Conservation (phyloP, 345 rosid genomes). For the Dovyalis caffra region DNA sequence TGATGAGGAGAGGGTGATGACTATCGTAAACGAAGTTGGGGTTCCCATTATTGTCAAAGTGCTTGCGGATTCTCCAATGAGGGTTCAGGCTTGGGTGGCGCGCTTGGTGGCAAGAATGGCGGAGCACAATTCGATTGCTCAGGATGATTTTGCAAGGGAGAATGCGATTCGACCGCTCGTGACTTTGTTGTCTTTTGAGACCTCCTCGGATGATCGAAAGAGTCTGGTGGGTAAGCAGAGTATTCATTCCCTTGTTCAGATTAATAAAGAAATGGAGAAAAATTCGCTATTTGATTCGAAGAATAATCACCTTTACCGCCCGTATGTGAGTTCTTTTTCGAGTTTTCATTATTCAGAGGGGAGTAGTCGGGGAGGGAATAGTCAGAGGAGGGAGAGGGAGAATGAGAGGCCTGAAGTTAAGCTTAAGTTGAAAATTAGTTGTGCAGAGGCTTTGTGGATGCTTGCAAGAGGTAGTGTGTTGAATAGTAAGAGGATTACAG, state of each 20-base stretch:
- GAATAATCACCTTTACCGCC: slow-evolving; percentile 27
- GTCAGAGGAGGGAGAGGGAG: slow-evolving; percentile 66
- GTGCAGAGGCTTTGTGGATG: slow-evolving; percentile 83
- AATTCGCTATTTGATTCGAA: slow-evolving; percentile 16
- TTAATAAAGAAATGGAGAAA: slow-evolving; percentile 64
- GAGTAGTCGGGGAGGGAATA: slow-evolving; percentile 33
- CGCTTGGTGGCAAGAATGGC: slow-evolving; percentile 80
- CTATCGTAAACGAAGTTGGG: slow-evolving; percentile 51
- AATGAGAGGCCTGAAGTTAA: slow-evolving; percentile 65
- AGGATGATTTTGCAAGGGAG: slow-evolving; percentile 80
- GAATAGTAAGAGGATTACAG: slow-evolving; percentile 74
- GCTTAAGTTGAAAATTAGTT: slow-evolving; percentile 54
- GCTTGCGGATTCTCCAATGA: slow-evolving; percentile 64
- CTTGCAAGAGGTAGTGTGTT: slow-evolving; percentile 67
- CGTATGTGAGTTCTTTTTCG: slow-evolving; percentile 41
- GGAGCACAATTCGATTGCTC: slow-evolving; percentile 53
- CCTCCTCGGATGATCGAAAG: slow-evolving; percentile 50
- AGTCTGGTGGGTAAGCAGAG: slow-evolving; percentile 51
- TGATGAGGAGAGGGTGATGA: slow-evolving; percentile 60
- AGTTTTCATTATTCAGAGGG: slow-evolving; percentile 39
- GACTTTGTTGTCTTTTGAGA: slow-evolving; percentile 63
- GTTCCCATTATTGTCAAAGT: slow-evolving; percentile 63
- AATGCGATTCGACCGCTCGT: slow-evolving; percentile 82
- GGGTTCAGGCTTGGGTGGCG: slow-evolving; percentile 64
- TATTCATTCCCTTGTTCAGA: slow-evolving; percentile 69